Percentiles rank a stretch among this genome's conserved stretches.
Evolutionary conservation across 2,329 filamentous ascomycete species (phyloP).

Genomic region (Nothophoma quercina): DNA sequence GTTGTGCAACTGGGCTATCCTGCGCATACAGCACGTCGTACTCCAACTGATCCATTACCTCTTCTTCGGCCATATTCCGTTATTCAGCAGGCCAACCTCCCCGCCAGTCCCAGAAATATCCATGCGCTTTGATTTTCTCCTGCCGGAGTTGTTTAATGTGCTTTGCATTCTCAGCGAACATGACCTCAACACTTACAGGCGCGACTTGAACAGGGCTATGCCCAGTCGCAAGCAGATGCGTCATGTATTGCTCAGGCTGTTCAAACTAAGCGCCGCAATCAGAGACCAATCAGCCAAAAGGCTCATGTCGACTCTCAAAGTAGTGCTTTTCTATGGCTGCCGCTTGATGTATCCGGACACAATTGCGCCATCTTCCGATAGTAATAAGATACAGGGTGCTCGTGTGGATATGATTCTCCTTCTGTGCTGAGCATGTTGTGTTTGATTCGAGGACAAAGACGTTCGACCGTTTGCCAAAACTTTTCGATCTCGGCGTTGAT

Average conservation of each 20-base stretch:
- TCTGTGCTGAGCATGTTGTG: slow-evolving; percentile 5
- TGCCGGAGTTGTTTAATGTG: no score
- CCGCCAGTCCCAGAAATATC: neutral
- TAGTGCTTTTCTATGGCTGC: neutral
- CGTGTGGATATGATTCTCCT: neutral
- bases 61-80: neutral
- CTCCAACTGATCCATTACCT: neutral
- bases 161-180: neutral
- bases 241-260: neutral
- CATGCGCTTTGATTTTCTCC: no score
- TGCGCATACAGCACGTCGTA: neutral
- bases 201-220: neutral
- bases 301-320: neutral
- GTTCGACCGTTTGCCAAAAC: slow-evolving; percentile 6
- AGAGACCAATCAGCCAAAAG: neutral
- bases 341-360: no score
- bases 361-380: neutral
- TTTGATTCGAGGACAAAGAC: slow-evolving; percentile 8
- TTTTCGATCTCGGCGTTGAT: neutral
- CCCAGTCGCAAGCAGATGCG: neutral
- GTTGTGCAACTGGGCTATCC: neutral
- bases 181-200: neutral
- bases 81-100: neutral
- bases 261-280: slow-evolving; percentile 1
- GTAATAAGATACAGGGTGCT: neutral